Evolutionary conservation across 768 basidiomycete species (phyloP).

Genomic region (Tricholoma hemisulphureum): DNA sequence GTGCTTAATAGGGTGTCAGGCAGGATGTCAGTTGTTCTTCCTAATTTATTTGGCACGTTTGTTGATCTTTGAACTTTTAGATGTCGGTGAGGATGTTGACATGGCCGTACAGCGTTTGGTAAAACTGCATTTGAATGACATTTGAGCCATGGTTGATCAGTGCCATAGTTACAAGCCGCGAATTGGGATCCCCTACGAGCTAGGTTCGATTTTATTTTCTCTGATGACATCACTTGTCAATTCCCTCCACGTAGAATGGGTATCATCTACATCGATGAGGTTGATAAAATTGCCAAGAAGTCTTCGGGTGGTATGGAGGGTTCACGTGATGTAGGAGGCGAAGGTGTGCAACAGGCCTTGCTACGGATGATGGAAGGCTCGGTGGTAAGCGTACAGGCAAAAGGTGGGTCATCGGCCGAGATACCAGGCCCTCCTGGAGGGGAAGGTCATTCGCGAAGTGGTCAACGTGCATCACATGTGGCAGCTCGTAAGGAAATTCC

Average conservation of each 20-base stretch:
- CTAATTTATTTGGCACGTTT: background rate
- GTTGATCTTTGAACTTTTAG: conserved; percentile 35
- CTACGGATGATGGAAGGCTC: conserved; percentile 95
- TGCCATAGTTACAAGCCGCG: conserved; percentile 74
- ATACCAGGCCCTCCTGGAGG: conserved; percentile 39
- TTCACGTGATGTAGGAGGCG: conserved; percentile 87
- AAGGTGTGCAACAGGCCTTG: conserved; percentile 93
- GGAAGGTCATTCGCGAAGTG: conserved; percentile 47
- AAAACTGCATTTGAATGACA: conserved; percentile 16
- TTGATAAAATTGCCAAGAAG: conserved; percentile 87
- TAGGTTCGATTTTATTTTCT: conserved; percentile 45
- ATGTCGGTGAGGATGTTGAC: conserved; percentile 97
- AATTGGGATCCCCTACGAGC: conserved; percentile 86
- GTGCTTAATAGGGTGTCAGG: conserved; percentile 36
- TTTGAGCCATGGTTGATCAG: background rate
- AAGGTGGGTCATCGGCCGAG: conserved; percentile 50
- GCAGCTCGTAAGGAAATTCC: conserved; percentile 30
- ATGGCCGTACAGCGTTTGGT: conserved; percentile 85
- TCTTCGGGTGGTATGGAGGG: conserved; percentile 58
- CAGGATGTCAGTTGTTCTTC: conserved; percentile 58
- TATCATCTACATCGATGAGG: conserved; percentile 95
- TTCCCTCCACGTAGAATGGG: conserved; percentile 59
- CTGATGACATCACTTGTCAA: background rate
- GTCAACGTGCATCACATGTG: conserved; percentile 48
- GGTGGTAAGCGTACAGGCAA: conserved; percentile 76